Evolutionary conservation across 345 rosid genomes (phyloP), one percentile per base, ranked within the genome.

Genomic region (Rhodamnia argentea): DNA sequence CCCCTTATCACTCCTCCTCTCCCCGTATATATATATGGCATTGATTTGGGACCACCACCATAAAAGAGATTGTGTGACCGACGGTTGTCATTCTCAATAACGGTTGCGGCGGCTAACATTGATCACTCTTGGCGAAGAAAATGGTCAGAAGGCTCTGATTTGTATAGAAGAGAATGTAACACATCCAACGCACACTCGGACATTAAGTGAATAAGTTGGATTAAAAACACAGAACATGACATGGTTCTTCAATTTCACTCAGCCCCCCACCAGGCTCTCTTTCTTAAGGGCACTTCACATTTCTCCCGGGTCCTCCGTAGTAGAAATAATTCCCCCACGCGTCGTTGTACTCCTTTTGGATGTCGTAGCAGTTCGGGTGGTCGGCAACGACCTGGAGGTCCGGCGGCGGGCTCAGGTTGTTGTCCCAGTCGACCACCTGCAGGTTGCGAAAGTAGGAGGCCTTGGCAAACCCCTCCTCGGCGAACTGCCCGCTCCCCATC

Each of bases 401-500:
- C 55, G 95, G 86, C 47, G 90, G 85, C n/a, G 99, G 99, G 42
- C 92, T 82, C 82, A 97, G 90, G 89, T 91, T 93, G 85, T 97
- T 97, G 85, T 97, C 99, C 99, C 99, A 96, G 88, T 97, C 99
- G 26, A 97, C 99, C 50, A 91, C 92, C 87, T 97, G 98, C 57
- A 97, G 84, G 87, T 96, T 97, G 76, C 99, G 84, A 62, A 97
- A 96, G 91, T 97, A 97, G 5, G 99, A 93, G 7, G 99, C 98
- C 90, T 93, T 95, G 52, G 95, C 95, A 83, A 97, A 97, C 3
- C 99, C 99, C 89, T 95, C 99, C n/a, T 94, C 96, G 0, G 98
- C 91, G 62, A 96, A 97, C 88, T 96, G 99, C 7, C 99, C 99
- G 87, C 99, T 97, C 0, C 99, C 99, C 99, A 97, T 97, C 90